A percentile compares a stretch with the other conserved stretches of the same genome.
Evolutionary conservation across 2,329 filamentous ascomycete genomes (phyloP).

Genomic region (Harringtonia aguacate): DNA sequence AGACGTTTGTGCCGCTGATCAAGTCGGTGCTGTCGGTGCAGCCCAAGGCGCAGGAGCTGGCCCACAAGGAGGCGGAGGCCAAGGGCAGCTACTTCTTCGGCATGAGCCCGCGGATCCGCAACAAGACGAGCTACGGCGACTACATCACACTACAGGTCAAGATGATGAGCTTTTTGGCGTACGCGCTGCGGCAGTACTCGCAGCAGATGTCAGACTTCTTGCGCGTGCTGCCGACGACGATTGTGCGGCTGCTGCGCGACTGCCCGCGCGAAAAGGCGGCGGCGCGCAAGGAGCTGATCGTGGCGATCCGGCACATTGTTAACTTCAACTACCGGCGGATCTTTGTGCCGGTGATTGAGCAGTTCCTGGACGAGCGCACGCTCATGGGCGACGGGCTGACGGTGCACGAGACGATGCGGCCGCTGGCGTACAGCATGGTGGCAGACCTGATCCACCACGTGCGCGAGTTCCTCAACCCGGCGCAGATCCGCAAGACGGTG

Average conservation of each 20-base stretch:
- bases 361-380: constrained; percentile 86
- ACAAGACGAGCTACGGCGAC: constrained; percentile 87
- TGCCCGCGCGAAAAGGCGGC: constrained; percentile 91
- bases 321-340: constrained; percentile 98
- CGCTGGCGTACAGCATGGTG: constrained; percentile 94
- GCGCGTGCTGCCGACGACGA: constrained; percentile 72
- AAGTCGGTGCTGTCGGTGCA: constrained; percentile 82
- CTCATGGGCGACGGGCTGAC: constrained; percentile 93
- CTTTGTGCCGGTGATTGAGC: constrained; percentile 88
- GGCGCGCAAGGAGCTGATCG: constrained; percentile 86
- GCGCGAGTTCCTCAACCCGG: constrained; percentile 72
- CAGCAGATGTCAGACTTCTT: constrained; percentile 83
- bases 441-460: constrained; percentile 97
- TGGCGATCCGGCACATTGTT: constrained; percentile 96
- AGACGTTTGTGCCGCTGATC: constrained; percentile 85
- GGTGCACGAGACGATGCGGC: constrained; percentile 92
- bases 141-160: constrained; percentile 98
- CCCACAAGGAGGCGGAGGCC: constrained; percentile 72
- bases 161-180: constrained; percentile 97
- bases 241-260: constrained; percentile 84
- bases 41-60: constrained; percentile 85
- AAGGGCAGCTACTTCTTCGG: constrained; percentile 81
- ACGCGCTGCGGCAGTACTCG: constrained; percentile 78
- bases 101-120: constrained; percentile 87
- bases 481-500: constrained; percentile 91